phyloP scores from a whole-genome alignment of 768 basidiomycete species.

The Naematelia aurantialba region DNA sequence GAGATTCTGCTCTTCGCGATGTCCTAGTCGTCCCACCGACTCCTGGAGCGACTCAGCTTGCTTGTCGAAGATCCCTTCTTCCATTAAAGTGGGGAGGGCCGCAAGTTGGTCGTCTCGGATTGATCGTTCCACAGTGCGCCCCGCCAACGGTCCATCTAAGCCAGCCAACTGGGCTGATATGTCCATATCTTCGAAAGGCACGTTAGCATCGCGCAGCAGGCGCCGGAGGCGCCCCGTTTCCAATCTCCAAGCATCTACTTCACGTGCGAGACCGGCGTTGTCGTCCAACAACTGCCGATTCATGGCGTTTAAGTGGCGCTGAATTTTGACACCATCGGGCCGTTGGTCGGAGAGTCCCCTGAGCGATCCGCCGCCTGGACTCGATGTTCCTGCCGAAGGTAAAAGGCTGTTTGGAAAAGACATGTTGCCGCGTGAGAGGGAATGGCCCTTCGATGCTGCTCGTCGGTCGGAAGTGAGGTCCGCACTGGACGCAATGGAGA shows the following conservation, averaged over 20 bases:
- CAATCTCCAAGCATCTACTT: conserved; percentile 38
- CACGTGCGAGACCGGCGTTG: conserved; percentile 38
- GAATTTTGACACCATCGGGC: conserved; percentile 45
- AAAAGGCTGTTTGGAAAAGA: conserved; percentile 43
- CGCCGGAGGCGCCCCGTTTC: conserved; percentile 29
- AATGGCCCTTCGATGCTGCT: conserved; percentile 21
- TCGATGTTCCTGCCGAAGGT: conserved; percentile 20
- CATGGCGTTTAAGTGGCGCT: conserved; percentile 47
- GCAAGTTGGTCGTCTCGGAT: not conserved
- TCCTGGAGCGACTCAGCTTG: too few species aligned
- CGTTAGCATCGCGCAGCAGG: conserved; percentile 27
- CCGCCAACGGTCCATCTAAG: not conserved
- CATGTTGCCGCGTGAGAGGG: conserved; percentile 33
- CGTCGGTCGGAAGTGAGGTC: conserved; percentile 46
- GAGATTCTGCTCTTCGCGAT: conserved; percentile 29
- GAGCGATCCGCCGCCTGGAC: conserved; percentile 22
- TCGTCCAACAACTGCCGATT: conserved; percentile 44
- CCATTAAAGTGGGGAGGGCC: not conserved
- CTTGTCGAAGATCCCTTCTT: conserved; percentile 33
- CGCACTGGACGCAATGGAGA: conserved; percentile 46
- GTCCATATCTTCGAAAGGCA: conserved; percentile 35
- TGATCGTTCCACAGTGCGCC: not conserved
- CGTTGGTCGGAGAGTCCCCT: conserved; percentile 30
- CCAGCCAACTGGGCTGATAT: conserved; percentile 18
- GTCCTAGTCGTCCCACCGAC: too few species aligned